Conservation (phyloP, 1,139 yeast genomes). For the Pichia sp. region DNA sequence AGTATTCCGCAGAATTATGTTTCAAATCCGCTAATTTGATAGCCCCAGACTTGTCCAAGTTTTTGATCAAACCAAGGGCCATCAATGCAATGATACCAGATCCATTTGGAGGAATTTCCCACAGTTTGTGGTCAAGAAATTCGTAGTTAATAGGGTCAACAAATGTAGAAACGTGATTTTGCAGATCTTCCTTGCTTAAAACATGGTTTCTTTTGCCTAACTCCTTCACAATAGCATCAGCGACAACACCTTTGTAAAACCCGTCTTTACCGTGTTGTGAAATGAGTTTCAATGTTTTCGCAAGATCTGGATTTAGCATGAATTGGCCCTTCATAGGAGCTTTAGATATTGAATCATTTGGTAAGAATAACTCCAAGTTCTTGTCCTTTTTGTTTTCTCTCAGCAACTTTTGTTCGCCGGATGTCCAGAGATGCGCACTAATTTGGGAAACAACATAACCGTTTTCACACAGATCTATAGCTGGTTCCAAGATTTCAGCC, state of each 20-base stretch:
- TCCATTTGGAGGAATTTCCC: constrained; percentile 84
- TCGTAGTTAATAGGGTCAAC: constrained; percentile 58
- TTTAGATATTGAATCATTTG: constrained; percentile 30
- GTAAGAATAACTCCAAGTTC: constrained; percentile 40
- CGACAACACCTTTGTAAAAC: constrained; percentile 65
- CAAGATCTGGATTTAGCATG: constrained; percentile 49
- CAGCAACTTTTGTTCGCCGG: constrained; percentile 37
- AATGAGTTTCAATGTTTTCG: constrained; percentile 48
- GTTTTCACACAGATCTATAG: constrained; percentile 61
- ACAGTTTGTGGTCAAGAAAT: constrained; percentile 45
- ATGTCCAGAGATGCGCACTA: constrained; percentile 51
- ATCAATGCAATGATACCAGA: constrained; percentile 72
- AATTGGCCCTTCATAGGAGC: constrained; percentile 63
- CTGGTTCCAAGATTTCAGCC: constrained; percentile 61
- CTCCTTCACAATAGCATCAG: constrained; percentile 57
- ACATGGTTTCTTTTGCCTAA: constrained; percentile 53
- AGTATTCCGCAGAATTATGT: constrained; percentile 69
- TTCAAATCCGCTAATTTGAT: constrained; percentile 44
- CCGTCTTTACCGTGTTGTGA: constrained; percentile 59
- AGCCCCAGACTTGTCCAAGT: constrained; percentile 44
- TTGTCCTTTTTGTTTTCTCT: constrained; percentile 36
- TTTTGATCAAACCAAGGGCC: constrained; percentile 61
- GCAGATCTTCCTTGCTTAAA: constrained; percentile 52
- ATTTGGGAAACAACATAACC: constrained; percentile 67
- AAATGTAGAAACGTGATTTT: constrained; percentile 51